phyloP scores from a whole-genome alignment of 2,329 filamentous ascomycete genomes.

The Fusarium sp. region DNA sequence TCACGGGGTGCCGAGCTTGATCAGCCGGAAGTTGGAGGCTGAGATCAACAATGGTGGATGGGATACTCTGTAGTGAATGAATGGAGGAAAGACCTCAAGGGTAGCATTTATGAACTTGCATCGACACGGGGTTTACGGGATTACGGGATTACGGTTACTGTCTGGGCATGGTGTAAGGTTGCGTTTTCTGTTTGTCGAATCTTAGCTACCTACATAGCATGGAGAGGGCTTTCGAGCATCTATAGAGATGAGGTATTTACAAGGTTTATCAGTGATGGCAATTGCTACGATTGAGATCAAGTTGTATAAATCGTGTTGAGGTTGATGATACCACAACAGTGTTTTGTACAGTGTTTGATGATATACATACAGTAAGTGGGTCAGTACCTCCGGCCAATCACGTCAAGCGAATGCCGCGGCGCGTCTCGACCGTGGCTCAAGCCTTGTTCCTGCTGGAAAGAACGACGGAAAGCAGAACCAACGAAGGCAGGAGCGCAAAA shows the following conservation, averaged over 20 bases:
- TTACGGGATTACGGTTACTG: not conserved
- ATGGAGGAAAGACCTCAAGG: not conserved
- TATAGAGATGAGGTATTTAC: conserved; percentile 2
- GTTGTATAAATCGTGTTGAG: not conserved
- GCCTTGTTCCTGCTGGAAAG: conserved; percentile 24
- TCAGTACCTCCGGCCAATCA: conserved; percentile 43
- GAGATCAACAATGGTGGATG: conserved; percentile 98
- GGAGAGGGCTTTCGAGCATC: conserved; percentile 5
- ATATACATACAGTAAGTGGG: not conserved
- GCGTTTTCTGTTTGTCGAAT: conserved; percentile 11
- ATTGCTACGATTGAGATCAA: not conserved
- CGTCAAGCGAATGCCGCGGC: conserved; percentile 27
- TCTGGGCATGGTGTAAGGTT: conserved; percentile 11
- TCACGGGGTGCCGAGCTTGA: conserved; percentile 88
- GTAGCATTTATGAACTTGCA: not conserved
- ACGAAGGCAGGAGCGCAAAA: conserved; percentile 19
- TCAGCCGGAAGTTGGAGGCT: conserved; percentile 89
- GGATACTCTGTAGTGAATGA: conserved; percentile 71
- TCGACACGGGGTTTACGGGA: not conserved
- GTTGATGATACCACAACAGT: not conserved
- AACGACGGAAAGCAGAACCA: conserved; percentile 22
- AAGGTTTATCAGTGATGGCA: not conserved
- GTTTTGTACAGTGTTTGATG: conserved; percentile 8
- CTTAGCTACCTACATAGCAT: not conserved
- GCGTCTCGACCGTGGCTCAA: conserved; percentile 45